These are phyloP conservation scores for Babesia bovis DNA, from an alignment of 169 alveolate genomes.

Conservation along the genomic window DNA sequence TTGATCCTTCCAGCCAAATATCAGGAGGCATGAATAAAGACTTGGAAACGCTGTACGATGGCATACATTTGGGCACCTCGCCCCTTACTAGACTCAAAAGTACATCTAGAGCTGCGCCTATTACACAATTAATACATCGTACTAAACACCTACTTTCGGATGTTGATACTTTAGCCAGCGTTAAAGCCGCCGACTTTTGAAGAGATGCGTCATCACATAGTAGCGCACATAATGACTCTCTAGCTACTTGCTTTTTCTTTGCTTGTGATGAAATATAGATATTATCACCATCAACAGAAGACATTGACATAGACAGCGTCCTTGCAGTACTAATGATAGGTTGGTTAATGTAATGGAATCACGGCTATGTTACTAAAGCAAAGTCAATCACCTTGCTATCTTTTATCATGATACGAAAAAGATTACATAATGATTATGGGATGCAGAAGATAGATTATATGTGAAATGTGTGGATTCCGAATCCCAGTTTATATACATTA, in stretches of 20 bases:
- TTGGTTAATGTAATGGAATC: too few relatives aligned
- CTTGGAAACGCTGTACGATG: conserved; percentile 31
- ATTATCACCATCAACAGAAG: not conserved
- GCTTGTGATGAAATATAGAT: not conserved
- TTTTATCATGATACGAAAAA: too few relatives aligned
- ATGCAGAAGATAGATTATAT: too few relatives aligned
- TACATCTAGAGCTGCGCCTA: conserved; percentile 23
- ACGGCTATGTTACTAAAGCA: too few relatives aligned
- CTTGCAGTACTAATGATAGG: too few relatives aligned
- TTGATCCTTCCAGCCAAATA: conserved; percentile 13
- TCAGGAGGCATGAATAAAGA: not conserved
- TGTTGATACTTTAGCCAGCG: conserved; percentile 2
- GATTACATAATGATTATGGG: too few relatives aligned
- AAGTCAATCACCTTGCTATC: too few relatives aligned
- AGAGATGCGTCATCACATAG: conserved; percentile 28
- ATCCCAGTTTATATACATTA: too few relatives aligned
- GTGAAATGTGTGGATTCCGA: too few relatives aligned
- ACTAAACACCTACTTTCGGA: not conserved
- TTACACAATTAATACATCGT: not conserved
- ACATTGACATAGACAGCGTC: not conserved
- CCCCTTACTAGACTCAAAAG: conserved; percentile 23
- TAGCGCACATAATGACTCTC: conserved; percentile 29
- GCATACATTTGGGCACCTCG: conserved; percentile 28
- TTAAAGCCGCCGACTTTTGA: conserved; percentile 26
- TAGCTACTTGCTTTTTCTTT: conserved; percentile 20